Conservation (phyloP, 2,329 filamentous ascomycete species). For the Nothopassalora personata region DNA sequence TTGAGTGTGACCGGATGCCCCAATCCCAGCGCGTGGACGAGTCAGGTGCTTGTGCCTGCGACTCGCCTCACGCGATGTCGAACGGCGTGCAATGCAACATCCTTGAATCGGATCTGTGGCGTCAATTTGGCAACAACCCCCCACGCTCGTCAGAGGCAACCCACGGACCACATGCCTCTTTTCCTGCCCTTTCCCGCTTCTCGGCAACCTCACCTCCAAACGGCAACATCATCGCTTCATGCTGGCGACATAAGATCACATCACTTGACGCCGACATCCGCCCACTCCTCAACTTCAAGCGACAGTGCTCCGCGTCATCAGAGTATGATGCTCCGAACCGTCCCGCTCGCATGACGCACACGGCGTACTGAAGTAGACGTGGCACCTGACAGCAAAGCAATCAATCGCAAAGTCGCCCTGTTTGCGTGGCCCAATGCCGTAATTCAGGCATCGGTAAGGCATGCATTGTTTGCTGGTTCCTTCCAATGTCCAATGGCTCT, state of each 20-base stretch:
- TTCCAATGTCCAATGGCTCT: neutral
- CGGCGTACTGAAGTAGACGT: neutral
- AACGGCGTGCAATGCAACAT: neutral
- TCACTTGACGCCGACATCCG: neutral
- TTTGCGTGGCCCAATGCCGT: neutral
- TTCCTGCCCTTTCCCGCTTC: neutral
- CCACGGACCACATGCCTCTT: neutral
- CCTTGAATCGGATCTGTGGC: neutral
- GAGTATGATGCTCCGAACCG: neutral
- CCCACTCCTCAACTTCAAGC: neutral
- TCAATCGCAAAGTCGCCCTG: neutral
- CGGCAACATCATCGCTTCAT: neutral
- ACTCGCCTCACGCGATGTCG: neutral
- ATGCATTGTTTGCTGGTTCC: neutral
- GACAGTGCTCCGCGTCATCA: neutral
- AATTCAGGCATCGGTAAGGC: neutral
- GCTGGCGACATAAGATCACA: neutral
- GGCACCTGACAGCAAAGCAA: conserved; percentile 2
- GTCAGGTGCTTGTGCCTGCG: neutral
- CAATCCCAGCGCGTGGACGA: neutral
- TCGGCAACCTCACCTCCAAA: neutral
- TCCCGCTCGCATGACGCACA: neutral
- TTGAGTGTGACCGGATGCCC: neutral
- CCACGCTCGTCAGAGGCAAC: neutral
- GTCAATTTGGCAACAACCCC: neutral